Conservation (phyloP, 352 stramenopile species). For the Pythium coloratum region DNA sequence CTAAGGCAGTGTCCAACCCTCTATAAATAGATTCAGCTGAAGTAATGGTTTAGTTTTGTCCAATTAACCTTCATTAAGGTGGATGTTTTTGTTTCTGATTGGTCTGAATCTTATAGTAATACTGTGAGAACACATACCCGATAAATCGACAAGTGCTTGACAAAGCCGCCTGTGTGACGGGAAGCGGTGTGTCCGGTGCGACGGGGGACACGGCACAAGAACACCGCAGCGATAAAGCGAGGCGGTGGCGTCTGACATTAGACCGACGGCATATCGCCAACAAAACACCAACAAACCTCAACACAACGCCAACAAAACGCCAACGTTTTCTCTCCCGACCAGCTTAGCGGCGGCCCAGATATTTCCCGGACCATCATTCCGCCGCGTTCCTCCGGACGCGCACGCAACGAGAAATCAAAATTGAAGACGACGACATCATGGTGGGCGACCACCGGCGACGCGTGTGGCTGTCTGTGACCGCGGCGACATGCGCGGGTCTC, state of each 20-base stretch:
- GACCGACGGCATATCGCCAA: not conserved
- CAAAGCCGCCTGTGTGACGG: not conserved
- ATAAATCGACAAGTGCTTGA: not conserved
- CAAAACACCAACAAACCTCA: not conserved
- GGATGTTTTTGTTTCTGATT: not conserved
- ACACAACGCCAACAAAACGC: not conserved
- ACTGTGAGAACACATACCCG: not conserved
- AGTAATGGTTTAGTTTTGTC: not conserved
- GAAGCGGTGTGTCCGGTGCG: not conserved
- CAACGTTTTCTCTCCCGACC: not conserved
- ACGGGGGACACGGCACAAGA: not conserved
- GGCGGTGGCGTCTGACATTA: too few species aligned
- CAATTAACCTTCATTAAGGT: not conserved
- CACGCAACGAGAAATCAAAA: not conserved
- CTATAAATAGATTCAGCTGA: not conserved
- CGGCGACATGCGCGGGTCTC: constrained; percentile 53
- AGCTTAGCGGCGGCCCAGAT: not conserved
- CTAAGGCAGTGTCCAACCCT: not conserved
- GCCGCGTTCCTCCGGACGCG: not conserved
- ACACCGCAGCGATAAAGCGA: not conserved
- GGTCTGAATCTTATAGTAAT: not conserved
- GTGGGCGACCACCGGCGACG: not conserved
- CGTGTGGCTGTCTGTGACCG: not conserved
- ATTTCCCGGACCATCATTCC: not conserved
- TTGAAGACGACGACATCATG: not conserved